Conservation (phyloP, 345 rosid genomes). For the Melaleuca quinquenervia region DNA sequence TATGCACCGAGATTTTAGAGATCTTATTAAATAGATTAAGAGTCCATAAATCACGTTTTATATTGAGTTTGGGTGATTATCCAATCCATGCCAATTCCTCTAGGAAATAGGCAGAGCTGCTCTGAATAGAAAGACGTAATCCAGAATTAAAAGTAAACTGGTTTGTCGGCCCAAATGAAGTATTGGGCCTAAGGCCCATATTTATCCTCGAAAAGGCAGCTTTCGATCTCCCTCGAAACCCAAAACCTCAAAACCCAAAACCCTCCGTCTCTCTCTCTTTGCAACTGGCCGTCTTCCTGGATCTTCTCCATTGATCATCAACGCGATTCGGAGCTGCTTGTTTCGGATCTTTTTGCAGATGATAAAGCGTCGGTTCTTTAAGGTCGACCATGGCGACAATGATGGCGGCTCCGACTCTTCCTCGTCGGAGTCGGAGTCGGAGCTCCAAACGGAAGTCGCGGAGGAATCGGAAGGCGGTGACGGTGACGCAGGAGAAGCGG, state of each 20-base stretch:
- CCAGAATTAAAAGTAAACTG: background rate
- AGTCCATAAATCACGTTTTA: too few relatives aligned
- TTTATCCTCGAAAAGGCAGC: background rate
- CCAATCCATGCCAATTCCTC: too few relatives aligned
- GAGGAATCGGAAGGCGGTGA: slow-evolving; percentile 35
- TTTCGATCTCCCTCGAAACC: background rate
- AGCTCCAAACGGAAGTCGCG: slow-evolving; percentile 14
- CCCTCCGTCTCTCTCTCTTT: background rate
- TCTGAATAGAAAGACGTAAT: background rate
- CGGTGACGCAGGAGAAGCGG: background rate
- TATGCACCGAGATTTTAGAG: too few relatives aligned
- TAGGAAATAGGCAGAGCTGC: background rate
- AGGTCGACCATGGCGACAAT: slow-evolving; percentile 59
- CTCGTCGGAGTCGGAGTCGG: slow-evolving; percentile 52
- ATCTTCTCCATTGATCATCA: background rate
- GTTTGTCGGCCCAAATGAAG: background rate
- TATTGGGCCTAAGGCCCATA: background rate
- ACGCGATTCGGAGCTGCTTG: background rate
- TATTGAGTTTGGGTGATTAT: too few relatives aligned
- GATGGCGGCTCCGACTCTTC: slow-evolving; percentile 59
- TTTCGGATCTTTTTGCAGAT: slow-evolving; percentile 9
- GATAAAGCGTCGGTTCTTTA: slow-evolving; percentile 83
- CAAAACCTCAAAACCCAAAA: background rate
- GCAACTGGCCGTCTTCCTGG: background rate
- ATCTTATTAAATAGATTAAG: too few relatives aligned